These are phyloP conservation scores for Hypoxylon intermedium DNA, from an alignment of 495 filamentous ascomycete genomes.

Conservation along the genomic window DNA sequence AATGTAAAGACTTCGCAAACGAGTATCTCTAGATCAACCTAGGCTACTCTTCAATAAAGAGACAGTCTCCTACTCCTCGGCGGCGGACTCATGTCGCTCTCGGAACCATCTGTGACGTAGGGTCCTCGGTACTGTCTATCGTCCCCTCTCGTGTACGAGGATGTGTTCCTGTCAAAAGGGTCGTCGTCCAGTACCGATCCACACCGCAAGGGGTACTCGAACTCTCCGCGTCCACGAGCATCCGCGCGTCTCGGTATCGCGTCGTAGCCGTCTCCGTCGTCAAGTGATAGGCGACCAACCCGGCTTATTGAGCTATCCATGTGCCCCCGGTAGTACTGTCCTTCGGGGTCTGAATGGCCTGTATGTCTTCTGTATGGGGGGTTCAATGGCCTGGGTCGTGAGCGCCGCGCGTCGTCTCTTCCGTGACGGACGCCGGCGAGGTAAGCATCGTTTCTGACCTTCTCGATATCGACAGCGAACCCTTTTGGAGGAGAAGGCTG, in stretches of 20 bases:
- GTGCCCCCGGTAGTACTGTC: not conserved
- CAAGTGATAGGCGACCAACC: conserved; percentile 21
- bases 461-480: conserved; percentile 16
- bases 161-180: conserved; percentile 18
- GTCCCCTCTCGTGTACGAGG: not conserved
- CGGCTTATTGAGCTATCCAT: conserved; percentile 6
- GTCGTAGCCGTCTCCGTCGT: conserved; percentile 22
- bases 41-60: conserved; percentile 2
- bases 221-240: conserved; percentile 16
- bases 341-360: not conserved
- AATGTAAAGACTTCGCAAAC: no score
- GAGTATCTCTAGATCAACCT: not conserved
- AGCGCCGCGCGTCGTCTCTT: conserved; percentile 6
- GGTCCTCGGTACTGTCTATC: conserved; percentile 10
- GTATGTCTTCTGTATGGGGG: conserved; percentile 3
- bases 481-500: not conserved
- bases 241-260: not conserved
- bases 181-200: conserved; percentile 31
- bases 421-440: conserved; percentile 16
- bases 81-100: conserved; percentile 11
- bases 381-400: conserved; percentile 6
- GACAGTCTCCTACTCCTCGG: conserved; percentile 4
- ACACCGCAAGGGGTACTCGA: conserved; percentile 15
- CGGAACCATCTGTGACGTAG: conserved; percentile 17
- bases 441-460: conserved; percentile 27